Conservation (phyloP, 192 early-diverging fungal species). For the Coemansia sp. region DNA sequence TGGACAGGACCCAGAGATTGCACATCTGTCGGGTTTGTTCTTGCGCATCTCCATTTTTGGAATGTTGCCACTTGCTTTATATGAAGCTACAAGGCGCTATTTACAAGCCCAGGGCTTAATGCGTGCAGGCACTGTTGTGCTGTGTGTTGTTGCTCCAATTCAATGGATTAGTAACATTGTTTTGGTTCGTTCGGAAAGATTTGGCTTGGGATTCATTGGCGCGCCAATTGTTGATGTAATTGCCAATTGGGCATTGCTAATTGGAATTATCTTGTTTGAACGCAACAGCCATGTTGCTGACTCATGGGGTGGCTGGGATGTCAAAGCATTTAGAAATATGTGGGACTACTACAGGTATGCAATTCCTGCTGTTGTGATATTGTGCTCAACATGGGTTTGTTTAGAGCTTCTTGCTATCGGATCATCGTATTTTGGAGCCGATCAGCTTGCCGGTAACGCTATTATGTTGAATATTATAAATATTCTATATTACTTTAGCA, state of each 20-base stretch:
- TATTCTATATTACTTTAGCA: constrained; percentile 65
- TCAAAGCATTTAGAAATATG: constrained; percentile 65
- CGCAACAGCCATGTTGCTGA: constrained; percentile 60
- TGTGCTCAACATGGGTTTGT: constrained; percentile 78
- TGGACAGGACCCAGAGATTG: constrained; percentile 67
- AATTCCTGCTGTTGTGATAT: constrained; percentile 75
- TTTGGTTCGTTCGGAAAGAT: constrained; percentile 67
- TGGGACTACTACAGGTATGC: constrained; percentile 65
- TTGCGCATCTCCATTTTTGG: constrained; percentile 66
- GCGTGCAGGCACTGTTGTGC: constrained; percentile 73
- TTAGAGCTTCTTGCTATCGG: constrained; percentile 71
- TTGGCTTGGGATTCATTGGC: constrained; percentile 74
- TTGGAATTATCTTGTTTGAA: constrained; percentile 66
- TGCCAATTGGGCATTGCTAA: constrained; percentile 68
- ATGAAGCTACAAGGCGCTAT: constrained; percentile 79
- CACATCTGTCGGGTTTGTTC: constrained; percentile 60
- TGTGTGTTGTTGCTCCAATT: constrained; percentile 67
- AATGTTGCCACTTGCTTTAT: constrained; percentile 69
- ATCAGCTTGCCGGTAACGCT: constrained; percentile 75
- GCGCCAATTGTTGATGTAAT: constrained; percentile 74
- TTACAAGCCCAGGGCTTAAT: constrained; percentile 85
- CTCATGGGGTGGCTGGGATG: constrained; percentile 84
- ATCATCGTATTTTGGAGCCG: constrained; percentile 75
- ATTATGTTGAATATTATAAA: constrained; percentile 63
- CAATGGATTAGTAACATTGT: constrained; percentile 74